Conservation (phyloP, 129 eudicot genomes). For the Arctium lappa region DNA sequence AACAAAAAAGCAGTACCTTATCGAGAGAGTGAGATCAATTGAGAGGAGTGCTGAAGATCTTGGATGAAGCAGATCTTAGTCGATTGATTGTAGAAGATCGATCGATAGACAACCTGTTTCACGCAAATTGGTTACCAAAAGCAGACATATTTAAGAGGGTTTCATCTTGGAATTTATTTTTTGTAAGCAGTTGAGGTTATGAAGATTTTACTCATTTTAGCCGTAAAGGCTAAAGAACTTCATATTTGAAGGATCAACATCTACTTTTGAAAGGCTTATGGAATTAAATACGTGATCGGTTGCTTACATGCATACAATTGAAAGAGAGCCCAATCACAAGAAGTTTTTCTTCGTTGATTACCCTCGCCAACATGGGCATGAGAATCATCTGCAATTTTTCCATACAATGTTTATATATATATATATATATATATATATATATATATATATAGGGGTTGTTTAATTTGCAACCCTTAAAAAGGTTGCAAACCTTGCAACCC, state of each 20-base stretch:
- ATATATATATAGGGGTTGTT: too few relatives aligned
- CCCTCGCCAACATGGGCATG: constrained; percentile 66
- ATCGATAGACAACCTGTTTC: constrained; percentile 60
- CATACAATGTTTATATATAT: neutral
- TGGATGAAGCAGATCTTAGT: neutral
- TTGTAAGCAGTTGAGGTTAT: neutral
- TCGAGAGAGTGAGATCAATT: neutral
- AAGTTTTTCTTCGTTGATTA: constrained; percentile 63
- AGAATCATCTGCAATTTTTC: constrained; percentile 55
- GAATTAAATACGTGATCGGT: neutral
- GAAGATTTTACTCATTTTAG: neutral
- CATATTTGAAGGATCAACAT: neutral
- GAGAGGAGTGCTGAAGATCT: neutral
- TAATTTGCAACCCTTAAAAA: too few relatives aligned
- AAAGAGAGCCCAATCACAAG: constrained; percentile 69
- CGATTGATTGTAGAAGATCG: neutral
- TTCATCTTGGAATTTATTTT: neutral
- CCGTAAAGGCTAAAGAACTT: neutral
- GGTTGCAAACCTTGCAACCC: too few relatives aligned
- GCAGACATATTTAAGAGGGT: neutral
- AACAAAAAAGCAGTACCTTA: neutral
- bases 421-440: too few relatives aligned
- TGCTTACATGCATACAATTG: constrained; percentile 50
- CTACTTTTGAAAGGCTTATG: neutral
- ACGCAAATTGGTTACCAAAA: constrained; percentile 9